Evolutionary conservation across 495 filamentous ascomycete species (phyloP).

Genomic region (Sporormia fimetaria): DNA sequence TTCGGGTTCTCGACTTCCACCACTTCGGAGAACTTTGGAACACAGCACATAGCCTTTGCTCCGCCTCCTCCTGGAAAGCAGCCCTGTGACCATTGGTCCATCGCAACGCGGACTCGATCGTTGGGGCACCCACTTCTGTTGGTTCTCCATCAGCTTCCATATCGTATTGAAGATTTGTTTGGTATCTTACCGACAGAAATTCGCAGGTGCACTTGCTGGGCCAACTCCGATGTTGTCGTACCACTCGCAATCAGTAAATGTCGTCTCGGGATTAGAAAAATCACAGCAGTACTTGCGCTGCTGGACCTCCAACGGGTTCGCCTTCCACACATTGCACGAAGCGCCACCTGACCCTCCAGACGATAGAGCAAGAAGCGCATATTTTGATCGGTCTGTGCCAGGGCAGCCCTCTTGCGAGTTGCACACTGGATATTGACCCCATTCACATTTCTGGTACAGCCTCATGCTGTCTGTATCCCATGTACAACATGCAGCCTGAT

Average conservation of each 20-base stretch:
- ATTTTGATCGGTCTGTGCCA: not conserved
- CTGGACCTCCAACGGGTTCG: not conserved
- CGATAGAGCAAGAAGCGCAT: not conserved
- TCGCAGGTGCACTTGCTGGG: not conserved
- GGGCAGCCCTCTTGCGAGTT: not conserved
- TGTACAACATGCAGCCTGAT: slow-evolving; percentile 2
- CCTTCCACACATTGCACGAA: slow-evolving; percentile 1
- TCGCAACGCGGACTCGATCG: not conserved
- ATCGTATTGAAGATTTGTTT: no score
- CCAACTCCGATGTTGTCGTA: not conserved
- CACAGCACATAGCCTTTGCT: not conserved
- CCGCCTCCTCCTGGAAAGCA: slow-evolving; percentile 1
- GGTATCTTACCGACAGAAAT: slow-evolving; percentile 3
- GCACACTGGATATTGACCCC: not conserved
- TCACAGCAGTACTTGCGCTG: slow-evolving; percentile 1
- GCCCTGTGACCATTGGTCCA: not conserved
- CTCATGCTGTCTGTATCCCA: not conserved
- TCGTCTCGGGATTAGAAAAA: not conserved
- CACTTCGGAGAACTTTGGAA: not conserved
- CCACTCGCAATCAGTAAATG: not conserved
- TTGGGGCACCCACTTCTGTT: not conserved
- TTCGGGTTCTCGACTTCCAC: not conserved
- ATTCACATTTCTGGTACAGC: not conserved
- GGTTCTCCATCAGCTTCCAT: no score
- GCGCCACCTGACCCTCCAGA: not conserved